Percentiles rank a stretch among this genome's conserved stretches.
phyloP scores from a whole-genome alignment of 257 asterid genomes.

The Solanum chilense region DNA sequence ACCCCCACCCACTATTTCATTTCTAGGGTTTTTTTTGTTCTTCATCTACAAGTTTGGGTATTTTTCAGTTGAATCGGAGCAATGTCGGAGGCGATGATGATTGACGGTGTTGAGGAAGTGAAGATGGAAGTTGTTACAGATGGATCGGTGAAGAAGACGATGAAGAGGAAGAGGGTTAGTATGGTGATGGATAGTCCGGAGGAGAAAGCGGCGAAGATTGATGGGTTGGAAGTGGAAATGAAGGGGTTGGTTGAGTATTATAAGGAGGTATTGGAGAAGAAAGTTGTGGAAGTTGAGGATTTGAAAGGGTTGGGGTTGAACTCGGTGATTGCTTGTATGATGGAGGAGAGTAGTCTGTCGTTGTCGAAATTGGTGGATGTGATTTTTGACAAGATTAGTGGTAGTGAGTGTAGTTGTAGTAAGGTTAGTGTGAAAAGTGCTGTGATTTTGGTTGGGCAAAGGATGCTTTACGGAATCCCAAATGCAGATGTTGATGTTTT shows the following conservation, averaged over 20 bases:
- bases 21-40: background rate
- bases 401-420: conserved; percentile 7
- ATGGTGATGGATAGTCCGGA: conserved; percentile 8
- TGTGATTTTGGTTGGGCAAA: conserved; percentile 64
- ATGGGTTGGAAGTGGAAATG: conserved; percentile 35
- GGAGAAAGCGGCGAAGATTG: conserved; percentile 39
- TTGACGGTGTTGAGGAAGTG: conserved; percentile 1
- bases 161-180: conserved; percentile 27
- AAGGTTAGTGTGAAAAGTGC: conserved; percentile 57
- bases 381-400: conserved; percentile 41
- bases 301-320: conserved; percentile 18
- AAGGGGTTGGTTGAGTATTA: conserved; percentile 34
- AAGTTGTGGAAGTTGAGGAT: conserved; percentile 19
- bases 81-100: conserved; percentile 19
- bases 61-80: background rate
- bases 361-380: conserved; percentile 59
- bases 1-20: background rate
- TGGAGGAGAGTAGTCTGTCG: conserved; percentile 79
- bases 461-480: conserved; percentile 54
- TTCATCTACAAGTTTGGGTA: background rate
- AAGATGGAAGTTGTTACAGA: background rate
- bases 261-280: conserved; percentile 19
- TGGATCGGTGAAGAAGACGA: background rate
- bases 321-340: conserved; percentile 43
- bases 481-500: conserved; percentile 68